Base-by-base conservation (phyloP, 2,329 filamentous ascomycete genomes). In the Septoria petroselini region DNA sequence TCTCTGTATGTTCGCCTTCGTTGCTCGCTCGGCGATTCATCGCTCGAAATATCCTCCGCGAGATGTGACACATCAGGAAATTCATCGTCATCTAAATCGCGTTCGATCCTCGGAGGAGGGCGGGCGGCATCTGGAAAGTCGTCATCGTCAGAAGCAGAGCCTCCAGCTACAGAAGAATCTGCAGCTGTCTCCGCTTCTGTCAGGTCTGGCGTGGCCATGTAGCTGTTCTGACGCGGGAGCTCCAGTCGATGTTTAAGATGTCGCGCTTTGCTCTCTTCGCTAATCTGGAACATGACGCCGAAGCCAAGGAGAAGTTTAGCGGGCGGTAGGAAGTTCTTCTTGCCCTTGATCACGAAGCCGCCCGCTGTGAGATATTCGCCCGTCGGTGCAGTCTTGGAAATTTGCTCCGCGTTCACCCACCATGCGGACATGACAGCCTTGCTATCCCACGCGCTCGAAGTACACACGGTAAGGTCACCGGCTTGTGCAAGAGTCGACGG, bases 351-450 rank as follows among this genome's bases (percentile, higher is more conserved):
- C 69, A 84, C 81, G 67, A 98, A 96, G 55, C 81, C 81, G 14
- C 91, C 93, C 0, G 80, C 76, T 0, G 83, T 80, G 5, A 98
- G 71, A 60, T 88, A 91, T 58, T 94, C 91, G 18, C 91, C 91
- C 0, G 80, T 82, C 1, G 83, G 77, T 0, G 86, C 84, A 27
- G 83, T 88, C 71, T 97, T 97, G 7, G 87, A 89, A 0, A 98
- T 88, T 67, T 97, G 91, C 46, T 91, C 84, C 1, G 88, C 85
- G 54, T 85, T 83, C 0, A 94, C 91, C 93, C 93, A 98, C 85
- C 88, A 98, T 7, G 91, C 91, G 14, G 87, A 85, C 87, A 97
- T 95, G 12, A 89, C 82, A 7, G 91, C 91, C 69, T 98, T 98
- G 1, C 88, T 91, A 53, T 97, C 93, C 93, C 93, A 98, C 0